Base-by-base conservation (phyloP, 768 basidiomycete species). In the Pleurotus tuber-regium region DNA sequence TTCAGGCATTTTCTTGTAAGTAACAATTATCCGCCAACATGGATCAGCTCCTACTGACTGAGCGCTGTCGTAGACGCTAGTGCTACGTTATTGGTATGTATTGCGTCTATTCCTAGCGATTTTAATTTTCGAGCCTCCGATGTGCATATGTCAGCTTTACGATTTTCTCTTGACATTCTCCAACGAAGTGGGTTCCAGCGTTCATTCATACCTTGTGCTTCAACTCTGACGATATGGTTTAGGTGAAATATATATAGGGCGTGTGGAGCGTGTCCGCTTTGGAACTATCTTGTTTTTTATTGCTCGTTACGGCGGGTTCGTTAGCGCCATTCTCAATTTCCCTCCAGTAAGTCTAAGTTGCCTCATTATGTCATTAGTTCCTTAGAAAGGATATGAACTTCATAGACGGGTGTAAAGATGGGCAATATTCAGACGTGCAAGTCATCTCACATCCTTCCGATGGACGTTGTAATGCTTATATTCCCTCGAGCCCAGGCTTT, bases 1-100 rank as follows among this genome's bases (percentile, higher is more conserved):
- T 12, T n/a, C 21, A 47, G 44, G 44, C 29, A 19, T 33, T 47
- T 31, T 47, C 44, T 4, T 47, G 44, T 47, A 47, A n/a, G 44
- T n/a, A 24, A n/a, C 35, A 36, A 36, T 36, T 36, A 18, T 9
- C 14, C 35, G 7, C 35, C 35, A 36, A 4, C 11, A 36, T 36
- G n/a, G 19, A 36, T 36, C 35, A 36, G n/a, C 35, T 8, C 19
- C 23, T 41, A 23, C 14, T 29, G 19, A 11, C 19, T 24, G 6
- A 12, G 28, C 16, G 9, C 6, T 12, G 24, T 25, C 26, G 12
- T 26, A 47, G 44, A 47, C 19, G 44, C 44, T 30, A 47, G 44
- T 14, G 44, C 29, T 11, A 14, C 44, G 4, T 21, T 47, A 4
- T 47, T 47, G 5, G 31, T 47, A 29, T n/a, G 35, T n/a, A 9